A percentile compares a stretch with the other conserved stretches of the same genome.
phyloP scores from a whole-genome alignment of 2,329 filamentous ascomycete species.

The Microascus cirrosus region DNA sequence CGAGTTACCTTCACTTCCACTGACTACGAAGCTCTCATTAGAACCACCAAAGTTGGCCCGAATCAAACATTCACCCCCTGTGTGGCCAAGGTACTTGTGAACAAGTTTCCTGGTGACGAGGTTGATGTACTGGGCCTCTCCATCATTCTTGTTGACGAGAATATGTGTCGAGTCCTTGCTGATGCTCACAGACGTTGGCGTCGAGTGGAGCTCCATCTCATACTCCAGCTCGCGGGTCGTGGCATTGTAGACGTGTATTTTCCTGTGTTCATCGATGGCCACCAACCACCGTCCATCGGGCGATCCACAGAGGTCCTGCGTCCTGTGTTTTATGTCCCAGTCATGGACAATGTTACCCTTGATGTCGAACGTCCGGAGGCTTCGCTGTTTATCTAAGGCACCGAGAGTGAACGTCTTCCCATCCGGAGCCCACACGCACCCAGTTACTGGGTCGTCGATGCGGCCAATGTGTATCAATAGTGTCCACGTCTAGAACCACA shows the following conservation, averaged over 20 bases:
- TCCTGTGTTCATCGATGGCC: slow-evolving; percentile 58
- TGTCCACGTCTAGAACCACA: slow-evolving; percentile 43
- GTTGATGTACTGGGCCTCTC: slow-evolving; percentile 69
- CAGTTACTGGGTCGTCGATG: slow-evolving; percentile 76
- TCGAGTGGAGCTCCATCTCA: slow-evolving; percentile 46
- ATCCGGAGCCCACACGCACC: slow-evolving; percentile 80
- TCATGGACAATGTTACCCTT: slow-evolving; percentile 50
- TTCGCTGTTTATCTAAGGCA: slow-evolving; percentile 55
- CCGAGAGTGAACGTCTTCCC: slow-evolving; percentile 69
- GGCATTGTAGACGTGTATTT: slow-evolving; percentile 75
- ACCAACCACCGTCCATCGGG: slow-evolving; percentile 70
- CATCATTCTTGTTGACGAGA: slow-evolving; percentile 71
- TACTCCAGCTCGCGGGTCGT: slow-evolving; percentile 63
- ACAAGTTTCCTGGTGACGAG: slow-evolving; percentile 61
- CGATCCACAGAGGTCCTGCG: slow-evolving; percentile 78
- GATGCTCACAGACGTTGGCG: slow-evolving; percentile 69
- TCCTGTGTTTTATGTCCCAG: slow-evolving; percentile 61
- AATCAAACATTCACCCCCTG: slow-evolving; percentile 68
- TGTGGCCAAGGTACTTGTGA: slow-evolving; percentile 64
- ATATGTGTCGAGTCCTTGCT: slow-evolving; percentile 72
- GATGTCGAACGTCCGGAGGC: slow-evolving; percentile 62
- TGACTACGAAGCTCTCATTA: slow-evolving; percentile 81
- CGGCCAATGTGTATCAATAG: slow-evolving; percentile 53
- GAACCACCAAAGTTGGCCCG: slow-evolving; percentile 79
- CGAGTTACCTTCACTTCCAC: slow-evolving; percentile 59